Percentiles rank a stretch among this genome's conserved stretches.
phyloP scores from a whole-genome alignment of 805 yeast species.

The Nakazawaea wickerhamii region DNA sequence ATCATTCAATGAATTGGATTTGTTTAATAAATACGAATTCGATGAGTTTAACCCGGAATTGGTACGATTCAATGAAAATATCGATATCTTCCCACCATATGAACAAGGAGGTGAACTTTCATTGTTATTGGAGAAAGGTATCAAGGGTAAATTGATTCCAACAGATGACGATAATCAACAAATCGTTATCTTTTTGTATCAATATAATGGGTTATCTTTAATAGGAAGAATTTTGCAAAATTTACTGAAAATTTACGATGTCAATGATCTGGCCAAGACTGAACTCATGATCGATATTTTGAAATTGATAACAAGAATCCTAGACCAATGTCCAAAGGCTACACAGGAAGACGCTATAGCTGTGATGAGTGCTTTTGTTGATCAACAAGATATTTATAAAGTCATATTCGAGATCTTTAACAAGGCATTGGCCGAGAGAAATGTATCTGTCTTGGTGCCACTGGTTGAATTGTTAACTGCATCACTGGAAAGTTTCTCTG shows the following conservation, averaged over 20 bases:
- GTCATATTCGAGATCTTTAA: constrained; percentile 64
- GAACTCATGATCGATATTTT: constrained; percentile 43
- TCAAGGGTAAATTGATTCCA: constrained; percentile 68
- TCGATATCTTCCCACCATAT: constrained; percentile 46
- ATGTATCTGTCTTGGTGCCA: constrained; percentile 37
- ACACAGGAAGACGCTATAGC: constrained; percentile 22
- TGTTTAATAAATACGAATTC: constrained; percentile 35
- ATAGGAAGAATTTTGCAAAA: constrained; percentile 76
- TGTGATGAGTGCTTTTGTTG: constrained; percentile 31
- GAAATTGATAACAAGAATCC: constrained; percentile 42
- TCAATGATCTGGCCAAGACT: constrained; percentile 30
- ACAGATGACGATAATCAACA: constrained; percentile 30
- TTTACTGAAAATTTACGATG: constrained; percentile 36
- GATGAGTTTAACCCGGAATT: constrained; percentile 50
- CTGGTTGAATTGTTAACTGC: constrained; percentile 46
- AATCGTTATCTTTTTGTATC: constrained; percentile 61
- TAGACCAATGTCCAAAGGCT: constrained; percentile 31
- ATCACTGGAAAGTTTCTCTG: constrained; percentile 45
- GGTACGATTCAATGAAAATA: constrained; percentile 32
- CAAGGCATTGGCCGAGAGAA: constrained; percentile 54
- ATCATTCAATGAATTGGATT: constrained; percentile 32
- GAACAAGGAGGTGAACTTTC: constrained; percentile 41
- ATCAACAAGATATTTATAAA: constrained; percentile 35
- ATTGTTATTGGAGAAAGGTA: constrained; percentile 41
- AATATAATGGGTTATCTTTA: constrained; percentile 83